These are phyloP conservation scores for Suillus occidentalis DNA, from an alignment of 768 basidiomycete species.

Conservation along the genomic window DNA sequence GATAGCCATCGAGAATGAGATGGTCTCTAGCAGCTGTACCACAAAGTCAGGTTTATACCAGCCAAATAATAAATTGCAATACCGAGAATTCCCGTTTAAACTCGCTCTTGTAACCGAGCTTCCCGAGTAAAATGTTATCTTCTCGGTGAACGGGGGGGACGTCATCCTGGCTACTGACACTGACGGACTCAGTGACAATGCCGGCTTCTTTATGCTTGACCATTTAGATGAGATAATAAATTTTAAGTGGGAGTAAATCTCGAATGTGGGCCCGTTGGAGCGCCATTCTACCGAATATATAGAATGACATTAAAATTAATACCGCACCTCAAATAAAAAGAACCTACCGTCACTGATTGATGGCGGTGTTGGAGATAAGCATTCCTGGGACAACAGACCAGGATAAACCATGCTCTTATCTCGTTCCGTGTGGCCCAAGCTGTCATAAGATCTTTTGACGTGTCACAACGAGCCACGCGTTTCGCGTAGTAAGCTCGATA, in stretches of 20 bases:
- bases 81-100: conserved; percentile 28
- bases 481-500: not conserved
- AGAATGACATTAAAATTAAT: not conserved
- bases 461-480: not conserved
- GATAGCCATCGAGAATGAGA: conserved; percentile 25
- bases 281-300: not conserved
- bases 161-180: conserved; percentile 8
- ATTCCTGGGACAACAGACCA: not conserved
- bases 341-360: not conserved
- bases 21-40: conserved; percentile 21
- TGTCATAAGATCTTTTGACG: not conserved
- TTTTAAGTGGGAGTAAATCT: not conserved
- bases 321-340: not conserved
- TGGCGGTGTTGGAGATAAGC: not conserved
- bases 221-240: conserved; percentile 11
- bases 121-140: conserved; percentile 19
- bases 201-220: not conserved
- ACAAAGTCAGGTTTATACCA: not conserved
- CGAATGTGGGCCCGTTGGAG: not conserved
- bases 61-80: not conserved
- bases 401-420: not conserved
- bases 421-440: not conserved
- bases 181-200: conserved; percentile 3
- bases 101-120: conserved; percentile 29
- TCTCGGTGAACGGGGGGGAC: conserved; percentile 15